Conservation (phyloP, 2,329 filamentous ascomycete genomes). For the Penicillium italicum region DNA sequence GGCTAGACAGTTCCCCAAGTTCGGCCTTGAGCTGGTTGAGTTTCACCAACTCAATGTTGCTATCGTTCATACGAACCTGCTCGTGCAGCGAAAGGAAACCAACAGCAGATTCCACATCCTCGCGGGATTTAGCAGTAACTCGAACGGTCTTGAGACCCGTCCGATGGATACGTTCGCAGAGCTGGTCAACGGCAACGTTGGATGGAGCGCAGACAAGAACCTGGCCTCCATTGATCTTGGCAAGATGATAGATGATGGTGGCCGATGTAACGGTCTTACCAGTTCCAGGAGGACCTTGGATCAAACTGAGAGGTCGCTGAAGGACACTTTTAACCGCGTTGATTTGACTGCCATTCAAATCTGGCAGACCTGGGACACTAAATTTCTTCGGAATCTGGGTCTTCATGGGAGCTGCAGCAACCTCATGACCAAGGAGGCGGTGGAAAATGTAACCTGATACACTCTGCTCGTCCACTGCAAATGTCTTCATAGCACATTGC, state of each 20-base stretch:
- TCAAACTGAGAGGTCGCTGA: constrained; percentile 88
- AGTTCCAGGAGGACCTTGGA: constrained; percentile 93
- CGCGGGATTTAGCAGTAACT: constrained; percentile 96
- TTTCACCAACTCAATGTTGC: constrained; percentile 88
- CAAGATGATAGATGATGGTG: constrained; percentile 96
- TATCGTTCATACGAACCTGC: constrained; percentile 96
- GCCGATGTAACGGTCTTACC: constrained; percentile 98
- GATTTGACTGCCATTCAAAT: constrained; percentile 93
- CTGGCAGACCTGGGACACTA: constrained; percentile 87
- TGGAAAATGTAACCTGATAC: constrained; percentile 99
- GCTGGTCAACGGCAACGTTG: constrained; percentile 96
- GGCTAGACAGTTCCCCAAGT: constrained; percentile 83
- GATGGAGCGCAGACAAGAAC: constrained; percentile 96
- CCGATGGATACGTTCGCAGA: constrained; percentile 92
- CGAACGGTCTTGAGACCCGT: constrained; percentile 96
- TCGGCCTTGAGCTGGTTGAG: constrained; percentile 90
- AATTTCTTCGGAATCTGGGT: constrained; percentile 95
- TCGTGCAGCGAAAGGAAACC: constrained; percentile 93
- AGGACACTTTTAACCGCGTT: constrained; percentile 93
- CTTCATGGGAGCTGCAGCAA: constrained; percentile 92
- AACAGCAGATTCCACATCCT: constrained; percentile 98
- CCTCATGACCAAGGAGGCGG: constrained; percentile 90
- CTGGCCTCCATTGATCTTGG: constrained; percentile 90
- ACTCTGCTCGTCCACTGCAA: constrained; percentile 95
- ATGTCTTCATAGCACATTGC: constrained; percentile 99